phyloP scores from a whole-genome alignment of 331 rosid species.

The Quercus lobata region DNA sequence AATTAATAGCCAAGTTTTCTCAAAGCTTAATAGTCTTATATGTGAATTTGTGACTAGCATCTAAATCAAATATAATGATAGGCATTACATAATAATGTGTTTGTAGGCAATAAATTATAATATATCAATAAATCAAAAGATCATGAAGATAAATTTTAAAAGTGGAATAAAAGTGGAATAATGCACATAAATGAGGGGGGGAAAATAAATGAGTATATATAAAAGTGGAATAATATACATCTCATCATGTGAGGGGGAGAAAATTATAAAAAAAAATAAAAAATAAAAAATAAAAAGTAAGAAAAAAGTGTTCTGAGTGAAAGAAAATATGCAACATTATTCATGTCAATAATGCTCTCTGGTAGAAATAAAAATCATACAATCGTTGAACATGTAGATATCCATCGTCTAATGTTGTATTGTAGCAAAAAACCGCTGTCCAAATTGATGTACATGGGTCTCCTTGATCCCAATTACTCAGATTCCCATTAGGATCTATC shows the following conservation, averaged over 20 bases:
- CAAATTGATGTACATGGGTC: slow-evolving; percentile 45
- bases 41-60: no score
- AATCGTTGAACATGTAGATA: slow-evolving; percentile 67
- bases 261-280: no score
- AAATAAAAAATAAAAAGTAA: no score
- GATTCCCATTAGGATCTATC: slow-evolving; percentile 38
- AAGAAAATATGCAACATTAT: slow-evolving; percentile 24
- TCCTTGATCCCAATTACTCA: slow-evolving; percentile 47
- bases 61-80: no score
- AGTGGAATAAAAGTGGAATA: no score
- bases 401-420: slow-evolving; percentile 42
- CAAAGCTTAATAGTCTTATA: no score
- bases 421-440: slow-evolving; percentile 70
- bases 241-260: not conserved
- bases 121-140: not conserved
- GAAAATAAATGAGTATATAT: not conserved
- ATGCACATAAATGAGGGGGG: no score
- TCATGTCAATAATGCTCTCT: not conserved
- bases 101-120: no score
- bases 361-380: slow-evolving; percentile 43
- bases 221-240: not conserved
- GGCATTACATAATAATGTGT: no score
- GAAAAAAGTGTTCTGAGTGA: slow-evolving; percentile 13
- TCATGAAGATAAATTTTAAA: not conserved
- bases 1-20: no score